Evolutionary conservation across 1,139 yeast genomes (phyloP), one percentile per base, ranked within the genome.

Genomic region (Blastobotrys buckinghamii): DNA sequence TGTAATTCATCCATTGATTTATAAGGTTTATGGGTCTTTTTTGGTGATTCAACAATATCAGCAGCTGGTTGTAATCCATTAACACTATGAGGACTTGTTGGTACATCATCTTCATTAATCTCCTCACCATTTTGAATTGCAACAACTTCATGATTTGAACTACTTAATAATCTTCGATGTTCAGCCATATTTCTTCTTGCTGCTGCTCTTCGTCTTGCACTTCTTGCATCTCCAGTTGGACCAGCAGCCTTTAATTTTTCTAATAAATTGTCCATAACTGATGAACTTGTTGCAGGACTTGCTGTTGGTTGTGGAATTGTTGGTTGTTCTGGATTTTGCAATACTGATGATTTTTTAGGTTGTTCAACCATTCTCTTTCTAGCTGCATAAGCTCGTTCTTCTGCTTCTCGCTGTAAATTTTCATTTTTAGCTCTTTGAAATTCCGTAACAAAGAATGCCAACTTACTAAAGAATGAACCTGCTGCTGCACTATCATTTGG

Each of bases 191-290:
- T 60, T 43, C 57, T 54, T 55, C 92, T 77, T 56, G 90, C 85
- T 54, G 84, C 71, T 0, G 95, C 96, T 52, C 94, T 74, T 59
- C 88, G 81, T 57, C 95, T 72, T 0, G 96, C 95, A 7, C 92
- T 80, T 1, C 85, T 70, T 0, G 94, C 82, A 60, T 86, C 94
- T 3, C 87, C 82, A 6, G 80, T 61, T 15, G 84, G 81, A 0
- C 86, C 87, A 0, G 86, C 82, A 1, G 87, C 86, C 61, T 84
- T 80, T 58, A 86, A 73, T 58, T 77, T 82, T 62, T 84, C 88
- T 51, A 86, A 71, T 49, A 86, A 73, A 22, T 80, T 77, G 61
- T 85, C 95, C 81, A 86, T 82, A 38, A 84, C 87, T 8, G 67
- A 58, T 53, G 75, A 62, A 33, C 59, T 57, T 12, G 16, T 26